Conservation (phyloP, 805 yeast genomes). For the Hanseniaspora taiwanica region DNA sequence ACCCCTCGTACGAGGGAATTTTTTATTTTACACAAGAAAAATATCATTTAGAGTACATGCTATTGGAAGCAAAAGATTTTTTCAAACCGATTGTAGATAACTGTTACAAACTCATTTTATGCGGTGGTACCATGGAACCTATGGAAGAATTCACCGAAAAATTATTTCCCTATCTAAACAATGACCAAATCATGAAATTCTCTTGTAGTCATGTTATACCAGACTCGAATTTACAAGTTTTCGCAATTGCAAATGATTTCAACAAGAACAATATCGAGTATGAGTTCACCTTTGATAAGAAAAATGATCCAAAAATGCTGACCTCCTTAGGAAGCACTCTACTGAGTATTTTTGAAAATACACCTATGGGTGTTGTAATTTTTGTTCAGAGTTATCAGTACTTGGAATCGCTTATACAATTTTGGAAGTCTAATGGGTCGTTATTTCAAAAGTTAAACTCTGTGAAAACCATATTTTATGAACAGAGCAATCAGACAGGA, state of each 20-base stretch:
- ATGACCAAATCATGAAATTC: conserved; percentile 34
- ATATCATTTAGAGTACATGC: conserved; percentile 44
- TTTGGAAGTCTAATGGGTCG: conserved; percentile 35
- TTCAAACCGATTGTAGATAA: conserved; percentile 54
- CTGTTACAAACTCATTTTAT: conserved; percentile 58
- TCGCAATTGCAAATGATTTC: conserved; percentile 29
- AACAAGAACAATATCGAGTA: conserved; percentile 20
- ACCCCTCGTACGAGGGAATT: conserved; percentile 71
- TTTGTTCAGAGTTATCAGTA: conserved; percentile 82
- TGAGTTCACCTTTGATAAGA: conserved; percentile 57
- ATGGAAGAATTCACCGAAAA: conserved; percentile 52
- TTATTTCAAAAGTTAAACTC: conserved; percentile 25
- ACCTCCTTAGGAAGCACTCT: conserved; percentile 38
- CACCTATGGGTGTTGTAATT: conserved; percentile 67
- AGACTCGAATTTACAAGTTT: conserved; percentile 46
- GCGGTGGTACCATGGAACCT: conserved; percentile 97
- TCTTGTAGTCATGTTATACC: conserved; percentile 83
- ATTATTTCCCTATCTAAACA: conserved; percentile 46
- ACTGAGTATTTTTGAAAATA: conserved; percentile 25
- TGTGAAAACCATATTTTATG: conserved; percentile 41
- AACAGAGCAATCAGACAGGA: conserved; percentile 35
- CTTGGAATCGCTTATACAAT: conserved; percentile 33
- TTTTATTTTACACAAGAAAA: conserved; percentile 46
- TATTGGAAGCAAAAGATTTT: conserved; percentile 64
- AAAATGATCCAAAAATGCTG: conserved; percentile 37